Percentiles rank a stretch among this genome's conserved stretches.
Evolutionary conservation across 2,329 filamentous ascomycete genomes (phyloP).

Genomic region (Cryphonectria parasitica): DNA sequence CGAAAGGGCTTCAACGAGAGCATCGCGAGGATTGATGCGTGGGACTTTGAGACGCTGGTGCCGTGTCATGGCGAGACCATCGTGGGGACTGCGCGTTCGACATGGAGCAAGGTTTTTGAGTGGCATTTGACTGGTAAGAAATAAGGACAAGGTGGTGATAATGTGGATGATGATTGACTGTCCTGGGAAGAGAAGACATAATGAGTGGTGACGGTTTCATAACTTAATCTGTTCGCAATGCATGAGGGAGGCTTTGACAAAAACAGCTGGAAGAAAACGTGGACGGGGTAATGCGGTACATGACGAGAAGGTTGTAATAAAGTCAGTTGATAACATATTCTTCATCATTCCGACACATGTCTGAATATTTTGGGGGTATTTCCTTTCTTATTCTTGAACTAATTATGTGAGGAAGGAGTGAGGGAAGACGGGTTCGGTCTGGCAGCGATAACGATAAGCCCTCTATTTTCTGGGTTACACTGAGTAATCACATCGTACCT

Average conservation of each 20-base stretch:
- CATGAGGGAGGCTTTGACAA: too few relatives aligned
- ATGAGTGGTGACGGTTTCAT: background rate
- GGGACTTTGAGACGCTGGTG: constrained; percentile 85
- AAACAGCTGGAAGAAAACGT: background rate
- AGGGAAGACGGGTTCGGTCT: background rate
- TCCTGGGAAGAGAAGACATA: too few relatives aligned
- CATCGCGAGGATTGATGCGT: constrained; percentile 68
- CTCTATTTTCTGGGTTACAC: background rate
- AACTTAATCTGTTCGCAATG: background rate
- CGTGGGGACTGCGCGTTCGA: constrained; percentile 70
- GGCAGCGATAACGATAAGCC: constrained; percentile 15
- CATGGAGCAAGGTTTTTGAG: constrained; percentile 77
- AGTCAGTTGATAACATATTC: too few relatives aligned
- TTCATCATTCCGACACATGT: too few relatives aligned
- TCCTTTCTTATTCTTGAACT: too few relatives aligned
- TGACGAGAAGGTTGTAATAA: too few relatives aligned
- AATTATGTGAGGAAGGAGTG: background rate
- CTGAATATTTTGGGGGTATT: too few relatives aligned
- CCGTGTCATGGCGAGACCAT: constrained; percentile 94
- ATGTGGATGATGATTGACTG: too few relatives aligned
- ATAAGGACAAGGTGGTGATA: background rate
- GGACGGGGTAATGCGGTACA: background rate
- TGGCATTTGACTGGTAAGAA: constrained; percentile 70
- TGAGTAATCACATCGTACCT: background rate
- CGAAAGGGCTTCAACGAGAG: constrained; percentile 71